These are phyloP conservation scores for Ustilago crameri DNA, from an alignment of 1,284 basidiomycete species.

Conservation along the genomic window DNA sequence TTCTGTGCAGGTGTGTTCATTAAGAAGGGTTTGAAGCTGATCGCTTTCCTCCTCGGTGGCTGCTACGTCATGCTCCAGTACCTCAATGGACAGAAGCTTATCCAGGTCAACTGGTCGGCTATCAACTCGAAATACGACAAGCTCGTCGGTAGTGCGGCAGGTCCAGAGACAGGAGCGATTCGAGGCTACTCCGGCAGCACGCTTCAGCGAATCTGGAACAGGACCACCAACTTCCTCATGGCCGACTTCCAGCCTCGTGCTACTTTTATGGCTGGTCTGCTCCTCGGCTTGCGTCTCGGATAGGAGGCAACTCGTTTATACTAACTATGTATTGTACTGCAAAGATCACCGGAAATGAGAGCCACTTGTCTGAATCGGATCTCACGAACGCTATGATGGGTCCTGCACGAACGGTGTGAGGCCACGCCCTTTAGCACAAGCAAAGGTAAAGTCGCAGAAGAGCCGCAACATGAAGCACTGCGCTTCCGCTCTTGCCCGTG, in stretches of 20 bases:
- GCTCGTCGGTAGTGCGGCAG: slow-evolving; percentile 76
- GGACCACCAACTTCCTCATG: slow-evolving; percentile 85
- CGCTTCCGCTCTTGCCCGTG: no score
- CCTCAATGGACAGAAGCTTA: slow-evolving; percentile 69
- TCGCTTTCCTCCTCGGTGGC: slow-evolving; percentile 83
- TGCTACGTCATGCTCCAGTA: slow-evolving; percentile 64
- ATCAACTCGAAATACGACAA: slow-evolving; percentile 76
- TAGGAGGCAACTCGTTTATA: slow-evolving; percentile 48
- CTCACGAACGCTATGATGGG: no score
- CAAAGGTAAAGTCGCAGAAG: no score
- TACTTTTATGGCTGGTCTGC: slow-evolving; percentile 72
- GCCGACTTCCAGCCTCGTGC: slow-evolving; percentile 85
- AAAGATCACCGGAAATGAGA: no score
- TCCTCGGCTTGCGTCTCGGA: slow-evolving; percentile 71
- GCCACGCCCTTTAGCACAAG: no score
- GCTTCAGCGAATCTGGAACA: slow-evolving; percentile 74
- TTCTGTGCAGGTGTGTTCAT: slow-evolving; percentile 91
- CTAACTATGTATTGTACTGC: no score
- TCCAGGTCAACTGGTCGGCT: slow-evolving; percentile 83
- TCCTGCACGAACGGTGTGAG: no score
- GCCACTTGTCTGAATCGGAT: no score
- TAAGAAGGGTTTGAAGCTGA: slow-evolving; percentile 86
- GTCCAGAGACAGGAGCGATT: slow-evolving; percentile 71
- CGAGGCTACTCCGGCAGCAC: slow-evolving; percentile 70
- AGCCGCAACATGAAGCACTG: no score